Percentiles rank a stretch among this genome's conserved stretches.
Evolutionary conservation across 129 eudicot species (phyloP).

Genomic region (Rutidosis leptorrhynchoides): DNA sequence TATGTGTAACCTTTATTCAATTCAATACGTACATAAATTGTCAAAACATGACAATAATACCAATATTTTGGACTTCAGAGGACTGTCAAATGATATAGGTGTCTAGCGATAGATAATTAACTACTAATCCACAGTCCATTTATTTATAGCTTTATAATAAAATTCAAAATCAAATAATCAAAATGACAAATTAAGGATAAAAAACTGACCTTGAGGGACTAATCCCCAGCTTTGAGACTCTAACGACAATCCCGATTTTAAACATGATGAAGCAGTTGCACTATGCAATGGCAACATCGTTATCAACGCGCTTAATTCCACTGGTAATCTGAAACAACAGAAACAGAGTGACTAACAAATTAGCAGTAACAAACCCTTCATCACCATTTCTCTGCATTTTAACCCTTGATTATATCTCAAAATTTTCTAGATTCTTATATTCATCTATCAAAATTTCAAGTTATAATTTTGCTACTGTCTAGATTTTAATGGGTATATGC

Average conservation of each 20-base stretch:
- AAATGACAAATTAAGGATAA: not conserved
- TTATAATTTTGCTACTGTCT: not conserved
- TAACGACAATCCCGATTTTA: slow-evolving; percentile 42
- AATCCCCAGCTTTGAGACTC: slow-evolving; percentile 64
- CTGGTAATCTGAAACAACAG: slow-evolving; percentile 44
- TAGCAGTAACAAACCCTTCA: not conserved
- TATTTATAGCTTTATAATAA: not conserved
- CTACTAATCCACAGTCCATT: not conserved
- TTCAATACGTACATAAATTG: not conserved
- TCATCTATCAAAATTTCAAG: not conserved
- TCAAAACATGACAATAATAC: not conserved
- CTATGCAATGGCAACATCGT: slow-evolving; percentile 73
- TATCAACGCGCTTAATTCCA: slow-evolving; percentile 47
- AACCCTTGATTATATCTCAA: not conserved
- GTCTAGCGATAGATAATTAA: not conserved
- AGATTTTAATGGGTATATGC: not conserved
- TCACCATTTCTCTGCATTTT: not conserved
- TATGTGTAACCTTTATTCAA: not conserved
- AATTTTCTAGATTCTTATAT: not conserved
- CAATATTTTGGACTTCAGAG: not conserved
- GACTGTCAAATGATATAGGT: not conserved
- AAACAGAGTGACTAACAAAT: not conserved
- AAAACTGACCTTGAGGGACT: slow-evolving; percentile 62
- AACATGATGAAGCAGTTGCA: slow-evolving; percentile 63
- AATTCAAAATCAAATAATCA: not conserved